A percentile compares a stretch with the other conserved stretches of the same genome.
These are phyloP conservation scores for Meyerozyma carpophila DNA, from an alignment of 1,139 yeast genomes.

Conservation along the genomic window DNA sequence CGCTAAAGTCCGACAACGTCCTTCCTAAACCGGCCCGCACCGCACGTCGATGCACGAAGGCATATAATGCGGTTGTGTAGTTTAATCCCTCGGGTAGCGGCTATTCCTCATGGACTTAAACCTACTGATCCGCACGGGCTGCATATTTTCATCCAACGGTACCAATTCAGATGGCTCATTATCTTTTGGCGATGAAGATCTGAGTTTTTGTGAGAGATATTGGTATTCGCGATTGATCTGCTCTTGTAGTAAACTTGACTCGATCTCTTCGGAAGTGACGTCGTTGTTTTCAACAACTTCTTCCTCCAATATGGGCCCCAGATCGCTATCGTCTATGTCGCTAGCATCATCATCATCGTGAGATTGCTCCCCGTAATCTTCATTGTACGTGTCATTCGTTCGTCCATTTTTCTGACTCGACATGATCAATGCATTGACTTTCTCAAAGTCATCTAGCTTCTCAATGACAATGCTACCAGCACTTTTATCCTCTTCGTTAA, in stretches of 20 bases:
- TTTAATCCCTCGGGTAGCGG: background rate
- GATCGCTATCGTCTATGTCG: conserved; percentile 32
- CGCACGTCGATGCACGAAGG: background rate
- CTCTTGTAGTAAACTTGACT: conserved; percentile 16
- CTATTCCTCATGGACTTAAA: conserved; percentile 47
- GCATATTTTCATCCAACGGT: conserved; percentile 66
- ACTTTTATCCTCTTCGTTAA: conserved; percentile 20
- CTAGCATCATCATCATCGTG: background rate
- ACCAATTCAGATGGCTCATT: conserved; percentile 52
- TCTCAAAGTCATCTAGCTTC: conserved; percentile 49
- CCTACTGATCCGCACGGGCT: conserved; percentile 55
- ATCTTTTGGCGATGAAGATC: conserved; percentile 40
- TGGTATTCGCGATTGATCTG: conserved; percentile 6
- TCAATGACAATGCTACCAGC: conserved; percentile 52
- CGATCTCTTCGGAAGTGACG: conserved; percentile 13
- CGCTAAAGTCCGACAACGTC: background rate
- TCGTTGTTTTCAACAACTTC: conserved; percentile 33
- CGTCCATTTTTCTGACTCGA: conserved; percentile 17
- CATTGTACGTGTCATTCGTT: conserved; percentile 15
- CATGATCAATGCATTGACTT: conserved; percentile 12
- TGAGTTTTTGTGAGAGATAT: conserved; percentile 22
- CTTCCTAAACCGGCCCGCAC: background rate
- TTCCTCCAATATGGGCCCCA: conserved; percentile 32
- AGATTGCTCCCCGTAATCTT: background rate
- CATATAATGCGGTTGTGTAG: background rate